A percentile compares a stretch with the other conserved stretches of the same genome.
Evolutionary conservation across 768 basidiomycete genomes (phyloP).

Genomic region (Naganishia randhawae): DNA sequence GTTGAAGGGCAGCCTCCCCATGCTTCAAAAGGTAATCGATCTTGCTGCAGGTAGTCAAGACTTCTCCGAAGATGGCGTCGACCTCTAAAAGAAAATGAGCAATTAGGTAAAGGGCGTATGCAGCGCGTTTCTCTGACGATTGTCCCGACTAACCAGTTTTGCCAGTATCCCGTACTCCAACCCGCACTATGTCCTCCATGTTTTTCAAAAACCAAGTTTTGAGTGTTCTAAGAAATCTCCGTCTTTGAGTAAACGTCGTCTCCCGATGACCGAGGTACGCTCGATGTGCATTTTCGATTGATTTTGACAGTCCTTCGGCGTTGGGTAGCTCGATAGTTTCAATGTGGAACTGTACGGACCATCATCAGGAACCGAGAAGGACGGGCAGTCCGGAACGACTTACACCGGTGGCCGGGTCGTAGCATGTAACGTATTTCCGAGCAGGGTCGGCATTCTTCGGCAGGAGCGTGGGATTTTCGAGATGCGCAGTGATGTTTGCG

Average conservation of each 20-base stretch:
- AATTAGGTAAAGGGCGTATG: constrained; percentile 22
- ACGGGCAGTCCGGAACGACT: constrained; percentile 28
- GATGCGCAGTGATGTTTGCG: constrained; percentile 20
- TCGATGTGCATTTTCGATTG: constrained; percentile 62
- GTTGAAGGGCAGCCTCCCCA: constrained; percentile 71
- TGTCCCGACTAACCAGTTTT: constrained; percentile 61
- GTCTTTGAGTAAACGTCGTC: constrained; percentile 72
- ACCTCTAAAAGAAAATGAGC: constrained; percentile 60
- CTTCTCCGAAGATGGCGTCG: constrained; percentile 90
- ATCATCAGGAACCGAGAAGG: neutral
- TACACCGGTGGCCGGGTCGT: constrained; percentile 77
- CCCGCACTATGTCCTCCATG: constrained; percentile 72
- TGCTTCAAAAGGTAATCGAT: constrained; percentile 85
- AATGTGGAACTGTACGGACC: constrained; percentile 59
- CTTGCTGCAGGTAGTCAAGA: constrained; percentile 90
- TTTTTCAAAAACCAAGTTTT: constrained; percentile 81
- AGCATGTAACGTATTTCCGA: constrained; percentile 75
- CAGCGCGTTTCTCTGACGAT: neutral
- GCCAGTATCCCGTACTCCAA: constrained; percentile 88
- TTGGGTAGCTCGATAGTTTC: constrained; percentile 73
- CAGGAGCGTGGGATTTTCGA: constrained; percentile 15
- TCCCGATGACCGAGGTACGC: constrained; percentile 72
- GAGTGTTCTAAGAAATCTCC: constrained; percentile 77
- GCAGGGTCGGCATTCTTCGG: constrained; percentile 22
- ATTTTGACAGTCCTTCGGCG: constrained; percentile 65